These are phyloP conservation scores for Linnemannia zychae DNA, from an alignment of 192 early-diverging fungal genomes.

Conservation along the genomic window DNA sequence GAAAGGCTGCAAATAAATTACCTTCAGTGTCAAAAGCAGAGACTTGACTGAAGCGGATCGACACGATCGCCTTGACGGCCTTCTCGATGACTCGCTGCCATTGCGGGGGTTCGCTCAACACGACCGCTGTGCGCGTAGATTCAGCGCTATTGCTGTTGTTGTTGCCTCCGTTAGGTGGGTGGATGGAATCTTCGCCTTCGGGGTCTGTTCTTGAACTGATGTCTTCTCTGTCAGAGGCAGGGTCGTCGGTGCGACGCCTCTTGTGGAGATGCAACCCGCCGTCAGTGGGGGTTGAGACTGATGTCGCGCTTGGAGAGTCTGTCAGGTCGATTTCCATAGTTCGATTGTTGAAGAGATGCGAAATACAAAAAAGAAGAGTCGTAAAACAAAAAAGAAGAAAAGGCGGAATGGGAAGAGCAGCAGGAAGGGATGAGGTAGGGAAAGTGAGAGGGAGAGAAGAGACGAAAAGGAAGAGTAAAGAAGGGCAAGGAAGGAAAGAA, in stretches of 20 bases:
- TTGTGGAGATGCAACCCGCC: slow-evolving; percentile 51
- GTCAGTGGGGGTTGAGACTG: slow-evolving; percentile 51
- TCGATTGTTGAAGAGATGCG: neutral
- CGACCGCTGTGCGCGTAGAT: slow-evolving; percentile 24
- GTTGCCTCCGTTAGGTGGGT: neutral
- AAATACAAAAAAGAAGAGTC: neutral
- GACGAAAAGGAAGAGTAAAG: neutral
- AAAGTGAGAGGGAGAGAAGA: neutral
- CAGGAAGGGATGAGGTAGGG: neutral
- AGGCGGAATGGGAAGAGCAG: slow-evolving; percentile 7
- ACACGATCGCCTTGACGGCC: slow-evolving; percentile 79
- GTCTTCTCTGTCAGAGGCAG: slow-evolving; percentile 36
- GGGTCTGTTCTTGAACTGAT: slow-evolving; percentile 32
- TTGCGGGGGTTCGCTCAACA: slow-evolving; percentile 62
- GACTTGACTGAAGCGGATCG: slow-evolving; percentile 81
- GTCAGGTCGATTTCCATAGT: slow-evolving; percentile 55
- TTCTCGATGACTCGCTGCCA: slow-evolving; percentile 81
- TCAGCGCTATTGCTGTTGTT: slow-evolving; percentile 15
- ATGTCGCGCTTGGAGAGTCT: slow-evolving; percentile 54
- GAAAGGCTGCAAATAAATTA: slow-evolving; percentile 13
- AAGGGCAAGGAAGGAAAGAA: neutral
- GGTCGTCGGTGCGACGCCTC: slow-evolving; percentile 54
- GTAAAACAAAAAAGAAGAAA: neutral
- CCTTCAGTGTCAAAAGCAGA: slow-evolving; percentile 85
- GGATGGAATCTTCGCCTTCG: slow-evolving; percentile 37